Percentiles rank a stretch among this genome's conserved stretches.
These are phyloP conservation scores for Helichrysum umbraculigerum DNA, from an alignment of 129 eudicot genomes.

Conservation along the genomic window DNA sequence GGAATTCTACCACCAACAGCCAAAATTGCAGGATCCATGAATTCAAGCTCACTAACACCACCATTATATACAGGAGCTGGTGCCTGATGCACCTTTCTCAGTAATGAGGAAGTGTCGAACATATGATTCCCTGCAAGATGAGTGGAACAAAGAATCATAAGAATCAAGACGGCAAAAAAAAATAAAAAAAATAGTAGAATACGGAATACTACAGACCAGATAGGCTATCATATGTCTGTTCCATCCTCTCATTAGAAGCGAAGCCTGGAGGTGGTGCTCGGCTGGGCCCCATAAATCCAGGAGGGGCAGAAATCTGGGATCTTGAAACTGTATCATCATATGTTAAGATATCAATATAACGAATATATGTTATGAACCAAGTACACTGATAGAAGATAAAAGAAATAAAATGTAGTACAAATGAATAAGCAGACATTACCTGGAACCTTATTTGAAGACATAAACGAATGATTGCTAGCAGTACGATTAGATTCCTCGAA, in stretches of 20 bases:
- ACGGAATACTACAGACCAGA: conserved; percentile 52
- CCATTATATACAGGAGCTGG: conserved; percentile 49
- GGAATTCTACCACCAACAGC: conserved; percentile 93
- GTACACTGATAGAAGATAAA: background rate
- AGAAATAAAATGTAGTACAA: background rate
- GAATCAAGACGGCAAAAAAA: background rate
- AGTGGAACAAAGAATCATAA: background rate
- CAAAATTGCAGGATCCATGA: conserved; percentile 92
- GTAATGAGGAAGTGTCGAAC: conserved; percentile 50
- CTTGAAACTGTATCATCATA: conserved; percentile 54
- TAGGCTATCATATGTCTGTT: conserved; percentile 52
- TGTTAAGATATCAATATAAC: background rate
- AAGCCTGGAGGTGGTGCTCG: conserved; percentile 99
- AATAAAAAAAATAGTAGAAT: background rate
- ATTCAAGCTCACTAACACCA: conserved; percentile 65
- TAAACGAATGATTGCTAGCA: conserved; percentile 40
- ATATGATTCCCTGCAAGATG: conserved; percentile 57
- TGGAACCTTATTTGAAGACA: conserved; percentile 55
- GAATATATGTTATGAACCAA: background rate
- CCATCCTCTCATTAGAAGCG: conserved; percentile 64
- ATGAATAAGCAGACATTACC: conserved; percentile 33
- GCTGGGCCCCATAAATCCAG: conserved; percentile 81
- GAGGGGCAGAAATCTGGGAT: conserved; percentile 93
- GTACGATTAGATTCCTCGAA: conserved; percentile 50
- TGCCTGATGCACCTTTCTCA: conserved; percentile 67